Evolutionary conservation across 768 basidiomycete species (phyloP), one percentile per base, ranked within the genome.

Genomic region (Rhodotorula graminis): DNA sequence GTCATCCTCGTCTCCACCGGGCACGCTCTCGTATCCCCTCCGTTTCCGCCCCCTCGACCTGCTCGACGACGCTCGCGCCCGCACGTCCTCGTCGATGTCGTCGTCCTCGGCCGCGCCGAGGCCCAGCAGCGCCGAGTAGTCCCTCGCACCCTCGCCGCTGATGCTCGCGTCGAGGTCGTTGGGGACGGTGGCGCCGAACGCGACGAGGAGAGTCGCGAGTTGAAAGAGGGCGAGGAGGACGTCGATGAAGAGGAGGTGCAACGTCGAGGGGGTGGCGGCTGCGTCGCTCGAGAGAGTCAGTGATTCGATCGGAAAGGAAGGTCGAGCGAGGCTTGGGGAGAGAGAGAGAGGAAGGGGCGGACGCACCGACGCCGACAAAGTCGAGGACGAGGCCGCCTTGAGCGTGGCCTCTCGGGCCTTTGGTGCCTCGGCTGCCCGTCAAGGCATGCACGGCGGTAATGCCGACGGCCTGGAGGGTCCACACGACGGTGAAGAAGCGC

Each of bases 361-460:
- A 11, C 69, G 37, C 50, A 70, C 69, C 37, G 27, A 65, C 66
- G 5, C 71, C 71, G 49, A 72, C 50, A 29, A 60, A 72, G 47
- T 72, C 71, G 40, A 72, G 42, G n/a, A 72, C 5, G 18, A 68
- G 5, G 0, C 71, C 71, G 0, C 58, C 33, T 33, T 72, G 71
- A 23, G 31, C 14, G 57, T 66, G 67, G 2, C 61, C 67, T 40
- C 18, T 55, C 33, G 4, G 9, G 2, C 66, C 66, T 49, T 72
- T 72, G 3, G 71, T 72, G 16, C 71, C 71, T 19, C 46, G 33
- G 16, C 62, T 64, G 23, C 71, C 71, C 27, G 50, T 49, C 11
- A 23, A 6, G 0, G 25, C 58, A 15, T 66, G 65, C 27, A 25
- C 37, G 7, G 29, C 49, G 25, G 40, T 4, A 10, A 23, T 46